A percentile compares a stretch with the other conserved stretches of the same genome.
Evolutionary conservation across 768 basidiomycete species (phyloP).

Genomic region (Tremella yokohamensis): DNA sequence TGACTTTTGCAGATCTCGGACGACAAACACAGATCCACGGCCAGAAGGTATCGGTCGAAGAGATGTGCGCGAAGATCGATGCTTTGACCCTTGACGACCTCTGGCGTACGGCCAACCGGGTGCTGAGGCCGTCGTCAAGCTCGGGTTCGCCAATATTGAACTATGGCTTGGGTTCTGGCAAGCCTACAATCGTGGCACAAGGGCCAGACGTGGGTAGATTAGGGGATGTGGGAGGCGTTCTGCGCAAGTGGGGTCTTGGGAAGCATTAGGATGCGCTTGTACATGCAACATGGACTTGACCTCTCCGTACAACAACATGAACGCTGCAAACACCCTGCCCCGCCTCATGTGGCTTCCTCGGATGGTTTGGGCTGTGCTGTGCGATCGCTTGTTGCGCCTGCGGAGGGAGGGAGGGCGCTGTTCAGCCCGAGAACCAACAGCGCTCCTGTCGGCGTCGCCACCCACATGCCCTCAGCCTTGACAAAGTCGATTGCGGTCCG

Average conservation of each 20-base stretch:
- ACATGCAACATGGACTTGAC: too few species aligned
- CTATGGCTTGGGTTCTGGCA: conserved; percentile 53
- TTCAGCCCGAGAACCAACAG: too few species aligned
- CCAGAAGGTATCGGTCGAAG: conserved; percentile 76
- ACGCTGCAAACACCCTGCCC: too few species aligned
- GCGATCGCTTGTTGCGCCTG: too few species aligned
- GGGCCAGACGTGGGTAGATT: conserved; percentile 66
- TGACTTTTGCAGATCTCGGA: conserved; percentile 69
- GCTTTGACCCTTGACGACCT: conserved; percentile 66
- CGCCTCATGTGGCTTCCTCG: too few species aligned
- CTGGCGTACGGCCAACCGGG: conserved; percentile 67
- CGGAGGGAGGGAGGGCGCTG: too few species aligned
- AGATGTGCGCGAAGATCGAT: conserved; percentile 87
- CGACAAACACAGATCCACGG: conserved; percentile 86
- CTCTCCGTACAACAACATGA: too few species aligned
- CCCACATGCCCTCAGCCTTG: too few species aligned
- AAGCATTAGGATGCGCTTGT: neutral
- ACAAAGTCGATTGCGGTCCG: too few species aligned
- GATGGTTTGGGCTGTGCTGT: too few species aligned
- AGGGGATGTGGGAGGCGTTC: conserved; percentile 54
- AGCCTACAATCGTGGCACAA: conserved; percentile 77
- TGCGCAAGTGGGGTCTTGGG: conserved; percentile 48
- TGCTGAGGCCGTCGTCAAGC: conserved; percentile 56
- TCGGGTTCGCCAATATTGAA: conserved; percentile 26
- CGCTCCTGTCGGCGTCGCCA: too few species aligned